Conservation (phyloP, 305 asterid species). For the Salvia sclarea region DNA sequence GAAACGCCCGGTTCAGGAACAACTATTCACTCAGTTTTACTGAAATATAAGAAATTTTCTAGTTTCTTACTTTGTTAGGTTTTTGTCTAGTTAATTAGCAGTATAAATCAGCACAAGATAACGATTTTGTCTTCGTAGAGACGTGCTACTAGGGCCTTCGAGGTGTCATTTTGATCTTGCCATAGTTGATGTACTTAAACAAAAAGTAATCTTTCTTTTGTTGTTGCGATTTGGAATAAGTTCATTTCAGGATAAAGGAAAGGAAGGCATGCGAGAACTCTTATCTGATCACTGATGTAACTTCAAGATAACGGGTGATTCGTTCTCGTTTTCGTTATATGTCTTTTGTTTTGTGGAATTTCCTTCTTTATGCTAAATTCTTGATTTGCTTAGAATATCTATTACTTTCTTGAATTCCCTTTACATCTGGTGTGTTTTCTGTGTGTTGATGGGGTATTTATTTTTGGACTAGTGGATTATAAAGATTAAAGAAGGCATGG, state of each 20-base stretch:
- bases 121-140: slow-evolving; percentile 13
- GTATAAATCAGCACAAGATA: slow-evolving; percentile 25
- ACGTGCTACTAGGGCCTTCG: slow-evolving; percentile 6
- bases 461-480: slow-evolving; percentile 35
- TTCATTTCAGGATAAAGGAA: slow-evolving; percentile 33
- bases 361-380: slow-evolving; percentile 34
- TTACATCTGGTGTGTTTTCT: slow-evolving; percentile 22
- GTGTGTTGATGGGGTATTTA: slow-evolving; percentile 11
- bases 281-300: slow-evolving; percentile 40
- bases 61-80: slow-evolving; percentile 22
- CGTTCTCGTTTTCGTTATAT: slow-evolving; percentile 25
- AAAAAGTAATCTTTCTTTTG: slow-evolving; percentile 22
- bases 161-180: neutral
- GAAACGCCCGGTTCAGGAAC: slow-evolving; percentile 38
- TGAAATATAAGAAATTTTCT: slow-evolving; percentile 38
- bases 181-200: slow-evolving; percentile 19
- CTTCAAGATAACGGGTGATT: slow-evolving; percentile 28
- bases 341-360: slow-evolving; percentile 21
- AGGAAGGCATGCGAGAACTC: slow-evolving; percentile 31
- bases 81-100: slow-evolving; percentile 27
- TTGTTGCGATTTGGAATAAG: slow-evolving; percentile 34
- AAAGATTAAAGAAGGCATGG: slow-evolving; percentile 41
- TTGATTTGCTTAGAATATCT: slow-evolving; percentile 25
- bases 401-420: slow-evolving; percentile 34
- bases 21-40: slow-evolving; percentile 40